Conservation (phyloP, 73 alveolate genomes). For the Paraurostyla sp. region DNA sequence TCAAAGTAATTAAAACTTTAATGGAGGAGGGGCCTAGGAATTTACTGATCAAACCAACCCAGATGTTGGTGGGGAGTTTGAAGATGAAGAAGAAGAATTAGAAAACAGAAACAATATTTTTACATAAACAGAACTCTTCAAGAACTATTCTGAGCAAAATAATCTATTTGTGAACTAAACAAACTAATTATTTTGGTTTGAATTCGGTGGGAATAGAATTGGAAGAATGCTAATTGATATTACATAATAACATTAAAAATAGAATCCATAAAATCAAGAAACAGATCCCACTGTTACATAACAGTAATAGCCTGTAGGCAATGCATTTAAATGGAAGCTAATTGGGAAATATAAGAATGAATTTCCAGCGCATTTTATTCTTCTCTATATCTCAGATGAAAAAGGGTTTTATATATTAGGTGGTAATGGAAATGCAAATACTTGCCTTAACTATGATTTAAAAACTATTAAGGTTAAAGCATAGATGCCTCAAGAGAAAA, state of each 20-base stretch:
- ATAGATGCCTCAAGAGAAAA: constrained; percentile 88
- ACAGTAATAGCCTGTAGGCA: neutral
- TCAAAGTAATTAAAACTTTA: constrained; percentile 42
- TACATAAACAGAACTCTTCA: constrained; percentile 62
- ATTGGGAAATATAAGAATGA: constrained; percentile 90
- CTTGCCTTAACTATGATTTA: constrained; percentile 80
- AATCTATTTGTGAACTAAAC: constrained; percentile 62
- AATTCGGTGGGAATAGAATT: constrained; percentile 93
- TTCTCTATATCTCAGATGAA: constrained; percentile 81
- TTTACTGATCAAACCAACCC: constrained; percentile 8
- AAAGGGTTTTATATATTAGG: constrained; percentile 89
- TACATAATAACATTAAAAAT: constrained; percentile 1
- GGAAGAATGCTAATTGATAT: constrained; percentile 83
- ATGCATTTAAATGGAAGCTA: constrained; percentile 87
- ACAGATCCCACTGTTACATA: constrained; percentile 7
- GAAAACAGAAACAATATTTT: constrained; percentile 50
- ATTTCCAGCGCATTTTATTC: constrained; percentile 86
- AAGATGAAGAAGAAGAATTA: constrained; percentile 60
- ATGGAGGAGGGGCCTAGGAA: constrained; percentile 44
- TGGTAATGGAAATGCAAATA: constrained; percentile 87
- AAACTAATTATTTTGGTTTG: constrained; percentile 89
- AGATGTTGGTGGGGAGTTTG: constrained; percentile 38
- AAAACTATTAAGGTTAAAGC: constrained; percentile 79
- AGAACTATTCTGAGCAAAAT: constrained; percentile 71
- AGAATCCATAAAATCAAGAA: neutral